These are phyloP conservation scores for Tulasnella sp. DNA, from an alignment of 768 basidiomycete species.

Conservation along the genomic window DNA sequence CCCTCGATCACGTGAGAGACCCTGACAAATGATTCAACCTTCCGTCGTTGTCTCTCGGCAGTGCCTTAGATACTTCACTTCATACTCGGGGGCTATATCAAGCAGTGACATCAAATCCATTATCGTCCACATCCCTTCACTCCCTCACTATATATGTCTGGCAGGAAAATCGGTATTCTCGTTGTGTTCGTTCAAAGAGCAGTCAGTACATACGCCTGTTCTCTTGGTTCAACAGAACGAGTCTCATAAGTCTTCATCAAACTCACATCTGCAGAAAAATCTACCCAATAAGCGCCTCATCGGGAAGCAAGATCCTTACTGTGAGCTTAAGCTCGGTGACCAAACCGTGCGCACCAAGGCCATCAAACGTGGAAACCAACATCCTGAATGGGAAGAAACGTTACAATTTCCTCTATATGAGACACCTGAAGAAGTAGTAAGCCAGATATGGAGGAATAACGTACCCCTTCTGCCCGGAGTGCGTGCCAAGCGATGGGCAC, in stretches of 20 bases:
- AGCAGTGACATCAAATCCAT: not conserved
- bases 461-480: constrained; percentile 71
- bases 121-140: not conserved
- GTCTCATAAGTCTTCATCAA: not conserved
- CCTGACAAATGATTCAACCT: not conserved
- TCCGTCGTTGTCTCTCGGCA: not conserved
- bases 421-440: constrained; percentile 61
- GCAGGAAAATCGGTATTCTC: constrained; percentile 78
- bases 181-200: constrained; percentile 93
- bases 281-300: constrained; percentile 89
- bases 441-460: constrained; percentile 46
- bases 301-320: constrained; percentile 98
- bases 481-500: constrained; percentile 49
- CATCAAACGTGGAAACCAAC: constrained; percentile 94
- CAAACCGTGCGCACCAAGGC: constrained; percentile 88
- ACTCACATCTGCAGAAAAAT: constrained; percentile 64
- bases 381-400: constrained; percentile 99
- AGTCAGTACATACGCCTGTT: constrained; percentile 52
- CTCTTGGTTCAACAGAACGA: constrained; percentile 12
- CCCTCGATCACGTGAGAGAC: not conserved
- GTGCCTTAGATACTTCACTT: too few relatives aligned
- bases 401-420: constrained; percentile 88
- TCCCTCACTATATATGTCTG: constrained; percentile 15
- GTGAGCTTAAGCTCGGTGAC: constrained; percentile 72
- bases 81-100: not conserved